These are phyloP conservation scores for Colletotrichum chlorophyti DNA, from an alignment of 2,329 filamentous ascomycete genomes.

Conservation along the genomic window DNA sequence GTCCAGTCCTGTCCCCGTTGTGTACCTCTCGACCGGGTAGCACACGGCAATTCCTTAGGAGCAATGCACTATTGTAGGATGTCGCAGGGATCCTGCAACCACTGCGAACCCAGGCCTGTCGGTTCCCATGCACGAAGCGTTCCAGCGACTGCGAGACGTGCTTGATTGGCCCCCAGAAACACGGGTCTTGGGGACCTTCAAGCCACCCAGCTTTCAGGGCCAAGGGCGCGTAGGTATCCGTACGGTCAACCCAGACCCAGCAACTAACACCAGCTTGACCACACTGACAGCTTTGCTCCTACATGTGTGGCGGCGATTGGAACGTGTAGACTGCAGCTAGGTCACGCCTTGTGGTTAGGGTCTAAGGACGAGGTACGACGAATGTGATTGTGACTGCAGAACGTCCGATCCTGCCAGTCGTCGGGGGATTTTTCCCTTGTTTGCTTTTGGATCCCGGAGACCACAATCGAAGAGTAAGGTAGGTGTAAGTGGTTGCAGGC, in stretches of 20 bases:
- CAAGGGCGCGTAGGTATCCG: constrained; percentile 51
- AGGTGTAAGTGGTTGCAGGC: constrained; percentile 27
- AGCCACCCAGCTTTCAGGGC: constrained; percentile 28
- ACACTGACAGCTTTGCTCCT: constrained; percentile 15
- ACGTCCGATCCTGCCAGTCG: constrained; percentile 14
- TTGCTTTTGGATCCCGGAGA: neutral
- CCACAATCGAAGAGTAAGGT: neutral
- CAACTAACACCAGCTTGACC: constrained; percentile 24
- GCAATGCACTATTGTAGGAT: constrained; percentile 22
- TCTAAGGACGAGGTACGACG: neutral
- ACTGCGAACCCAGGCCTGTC: constrained; percentile 44
- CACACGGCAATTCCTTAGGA: constrained; percentile 14
- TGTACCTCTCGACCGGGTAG: constrained; percentile 12
- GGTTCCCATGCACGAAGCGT: constrained; percentile 48
- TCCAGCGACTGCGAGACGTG: constrained; percentile 40
- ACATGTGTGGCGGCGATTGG: neutral
- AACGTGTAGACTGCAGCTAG: constrained; percentile 14
- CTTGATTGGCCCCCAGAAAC: constrained; percentile 44
- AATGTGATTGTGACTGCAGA: constrained; percentile 12
- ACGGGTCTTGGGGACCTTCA: constrained; percentile 22
- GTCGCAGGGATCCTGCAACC: constrained; percentile 37
- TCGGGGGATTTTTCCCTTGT: constrained; percentile 1
- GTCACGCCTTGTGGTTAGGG: constrained; percentile 15
- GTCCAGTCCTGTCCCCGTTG: neutral
- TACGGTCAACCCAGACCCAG: too few species aligned